Evolutionary conservation across 345 rosid species (phyloP), one percentile per base, ranked within the genome.

Genomic region (Erucastrum elatum): DNA sequence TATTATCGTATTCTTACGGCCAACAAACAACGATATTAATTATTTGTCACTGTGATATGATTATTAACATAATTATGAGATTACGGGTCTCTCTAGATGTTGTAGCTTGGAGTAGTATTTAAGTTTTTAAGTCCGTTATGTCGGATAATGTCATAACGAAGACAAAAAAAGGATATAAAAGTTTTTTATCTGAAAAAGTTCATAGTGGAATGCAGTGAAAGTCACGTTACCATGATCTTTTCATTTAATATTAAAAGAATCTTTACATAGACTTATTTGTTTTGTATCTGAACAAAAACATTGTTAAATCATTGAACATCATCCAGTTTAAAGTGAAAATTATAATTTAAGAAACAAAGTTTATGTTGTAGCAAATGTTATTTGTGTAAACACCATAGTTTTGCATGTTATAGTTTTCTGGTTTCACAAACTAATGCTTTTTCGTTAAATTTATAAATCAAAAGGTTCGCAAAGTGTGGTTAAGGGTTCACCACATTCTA

Each of bases 391-490:
- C 0, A 27, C 8, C 3, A 72, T 10, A 15, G 31, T 10, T 61
- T 8, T 64, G 70, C 56, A 64, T 49, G 26, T 8, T 46, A n/a
- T 49, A 21, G 21, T 13, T 13, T 13, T 4, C 31, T 73, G 46
- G 27, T 34, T 21, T 21, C 53, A 4, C 1, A 25, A 60, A 59
- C 67, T 67, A 13, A 69, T 53, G 12, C 6, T 37, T 65, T 8
- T 68, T 61, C 11, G 27, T 56, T 67, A 13, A 8, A 34, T 34
- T 67, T 44, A 34, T 46, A 12, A 62, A 68, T 6, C 0, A 46
- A 77, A 62, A 68, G 77, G 71, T 68, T 66, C 72, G 66, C 85
- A 77, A 41, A 75, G 77, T 74, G 82, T 72, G 55, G 80, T 77
- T 26, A 75, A 77, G 61, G 75, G 60, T 56, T 17, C 65, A 15